These are phyloP conservation scores for Colletotrichum sp. DNA, from an alignment of 2,329 filamentous ascomycete species.

Conservation along the genomic window DNA sequence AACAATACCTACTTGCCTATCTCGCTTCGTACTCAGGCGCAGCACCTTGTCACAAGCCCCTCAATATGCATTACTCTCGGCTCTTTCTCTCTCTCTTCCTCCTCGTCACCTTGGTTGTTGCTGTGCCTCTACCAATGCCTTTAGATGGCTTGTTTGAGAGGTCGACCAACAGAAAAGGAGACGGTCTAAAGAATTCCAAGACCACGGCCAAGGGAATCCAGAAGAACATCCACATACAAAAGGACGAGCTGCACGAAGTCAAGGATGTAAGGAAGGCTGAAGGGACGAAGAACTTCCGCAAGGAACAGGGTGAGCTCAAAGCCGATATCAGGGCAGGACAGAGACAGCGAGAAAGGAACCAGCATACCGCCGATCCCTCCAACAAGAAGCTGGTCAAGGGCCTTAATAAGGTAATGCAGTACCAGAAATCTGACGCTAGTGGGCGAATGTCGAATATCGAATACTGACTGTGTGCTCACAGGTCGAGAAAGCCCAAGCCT, in stretches of 20 bases:
- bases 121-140: not conserved
- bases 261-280: not conserved
- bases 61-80: not conserved
- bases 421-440: not conserved
- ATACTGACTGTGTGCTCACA: not conserved
- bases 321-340: not conserved
- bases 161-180: not conserved
- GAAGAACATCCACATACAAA: not conserved
- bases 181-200: not conserved
- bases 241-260: not conserved
- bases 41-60: not conserved
- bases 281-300: not conserved
- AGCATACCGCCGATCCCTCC: not conserved
- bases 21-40: not conserved
- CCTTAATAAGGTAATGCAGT: not conserved
- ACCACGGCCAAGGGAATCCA: not conserved
- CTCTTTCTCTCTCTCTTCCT: not conserved
- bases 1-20: not conserved
- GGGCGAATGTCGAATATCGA: fast-evolving
- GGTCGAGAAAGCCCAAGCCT: not conserved
- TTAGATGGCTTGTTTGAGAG: not conserved
- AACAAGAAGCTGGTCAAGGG: not conserved
- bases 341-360: not conserved
- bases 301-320: not conserved
- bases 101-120: not conserved